Percentiles rank a stretch among this genome's conserved stretches.
phyloP scores from a whole-genome alignment of 371 early-diverging fungal species.

The Zopfochytrium polystomum region DNA sequence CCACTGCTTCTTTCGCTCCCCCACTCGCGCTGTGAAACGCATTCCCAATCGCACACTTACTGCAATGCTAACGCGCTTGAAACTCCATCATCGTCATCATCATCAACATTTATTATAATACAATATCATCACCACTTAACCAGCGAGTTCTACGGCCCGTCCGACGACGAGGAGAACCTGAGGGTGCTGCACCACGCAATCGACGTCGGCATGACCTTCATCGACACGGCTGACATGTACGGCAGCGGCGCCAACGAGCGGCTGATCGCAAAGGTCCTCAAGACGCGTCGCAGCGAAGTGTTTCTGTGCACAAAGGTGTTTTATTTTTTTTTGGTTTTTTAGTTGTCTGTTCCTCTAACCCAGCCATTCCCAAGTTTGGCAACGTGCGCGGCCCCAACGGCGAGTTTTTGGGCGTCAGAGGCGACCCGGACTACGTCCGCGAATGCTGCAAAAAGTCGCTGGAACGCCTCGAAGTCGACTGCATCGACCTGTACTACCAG shows the following conservation, averaged over 20 bases:
- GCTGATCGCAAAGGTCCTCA: slow-evolving; percentile 44
- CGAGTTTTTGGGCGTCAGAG: slow-evolving; percentile 20
- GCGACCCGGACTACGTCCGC: slow-evolving; percentile 55
- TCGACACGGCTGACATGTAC: slow-evolving; percentile 40
- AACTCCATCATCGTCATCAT: no score
- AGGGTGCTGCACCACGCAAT: slow-evolving; percentile 22
- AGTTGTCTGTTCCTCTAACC: not conserved
- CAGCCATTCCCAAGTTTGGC: slow-evolving; percentile 26
- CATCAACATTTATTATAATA: no score
- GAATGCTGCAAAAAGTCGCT: slow-evolving; percentile 47
- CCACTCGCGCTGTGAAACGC: no score
- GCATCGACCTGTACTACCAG: slow-evolving; percentile 55
- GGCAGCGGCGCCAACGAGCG: slow-evolving; percentile 39
- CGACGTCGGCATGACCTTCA: slow-evolving; percentile 30
- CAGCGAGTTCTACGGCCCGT: slow-evolving; percentile 3
- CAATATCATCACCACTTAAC: no score
- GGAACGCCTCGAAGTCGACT: slow-evolving; percentile 47
- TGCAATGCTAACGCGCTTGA: no score
- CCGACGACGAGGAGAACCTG: slow-evolving; percentile 25
- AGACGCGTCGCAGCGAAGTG: slow-evolving; percentile 42
- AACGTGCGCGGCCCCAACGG: slow-evolving; percentile 28
- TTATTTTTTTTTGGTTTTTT: not conserved
- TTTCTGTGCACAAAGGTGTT: slow-evolving; percentile 52
- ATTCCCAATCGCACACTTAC: no score
- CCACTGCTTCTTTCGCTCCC: no score